Evolutionary conservation across 1,284 basidiomycete species (phyloP), one percentile per base, ranked within the genome.

Genomic region (Rhodotorula sp.): DNA sequence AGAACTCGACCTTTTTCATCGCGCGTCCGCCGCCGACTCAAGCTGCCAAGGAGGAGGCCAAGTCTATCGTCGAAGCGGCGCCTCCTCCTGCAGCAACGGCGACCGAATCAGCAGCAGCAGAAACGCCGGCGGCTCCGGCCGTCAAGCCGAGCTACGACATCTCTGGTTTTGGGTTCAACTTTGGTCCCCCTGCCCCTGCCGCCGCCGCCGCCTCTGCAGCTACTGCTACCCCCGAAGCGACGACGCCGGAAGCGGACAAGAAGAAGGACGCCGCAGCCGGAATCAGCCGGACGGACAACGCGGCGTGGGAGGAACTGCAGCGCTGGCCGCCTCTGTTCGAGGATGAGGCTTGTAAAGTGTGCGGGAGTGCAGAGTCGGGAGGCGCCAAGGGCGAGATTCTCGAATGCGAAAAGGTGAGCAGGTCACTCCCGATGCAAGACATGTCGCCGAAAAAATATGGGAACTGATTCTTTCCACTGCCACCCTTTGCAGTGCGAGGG

Each of bases 1-100:
- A 93, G 76, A 91, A 91, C 78, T 93, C 90, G 37, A 91, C 91
- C 0, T 84, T 91, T 76, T 89, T 94, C 82, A 83, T 94, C 53
- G 91, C 71, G 8, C 72, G 75, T 7, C 76, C 76, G 4, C 76
- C 75, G 2, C 37, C 68, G 2, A 69, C 74, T 6, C 46, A 68
- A n/a, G 67, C 54, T 1, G 66, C 62, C 1, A 65, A 68, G 49
- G 65, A 67, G 44, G 67, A 60, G 17, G 67, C 68, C 5, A 68
- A 68, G 30, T 29, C 62, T 15, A 42, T 62, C 26, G 29, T 45
- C 18, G 62, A 62, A 12, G 62, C 62, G 26, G 30, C 60, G n/a
- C 48, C 60, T 10, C 48, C 49, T 6, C 18, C 56, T n/a, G 42
- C 51, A 26, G 57, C 60, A 26, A 22, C 56, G 5, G 18, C n/a